These are phyloP conservation scores for Collybiopsis luxurians DNA, from an alignment of 768 basidiomycete species.

Conservation along the genomic window DNA sequence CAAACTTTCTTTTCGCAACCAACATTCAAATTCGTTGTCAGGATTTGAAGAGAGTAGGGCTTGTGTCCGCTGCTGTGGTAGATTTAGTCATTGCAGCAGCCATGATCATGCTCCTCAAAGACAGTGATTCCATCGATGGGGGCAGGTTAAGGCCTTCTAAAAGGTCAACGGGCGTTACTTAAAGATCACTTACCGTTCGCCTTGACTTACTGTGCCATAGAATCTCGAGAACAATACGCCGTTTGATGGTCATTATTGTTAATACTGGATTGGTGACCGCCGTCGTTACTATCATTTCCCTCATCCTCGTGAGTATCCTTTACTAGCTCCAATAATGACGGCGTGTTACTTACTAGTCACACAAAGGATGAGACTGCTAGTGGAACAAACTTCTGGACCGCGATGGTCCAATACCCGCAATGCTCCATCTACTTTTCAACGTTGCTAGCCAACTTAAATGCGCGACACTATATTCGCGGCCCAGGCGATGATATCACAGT, in stretches of 20 bases:
- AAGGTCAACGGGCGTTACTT: background rate
- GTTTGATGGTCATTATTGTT: constrained; percentile 10
- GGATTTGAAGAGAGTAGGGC: constrained; percentile 12
- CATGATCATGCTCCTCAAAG: constrained; percentile 13
- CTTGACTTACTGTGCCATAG: background rate
- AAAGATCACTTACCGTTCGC: background rate
- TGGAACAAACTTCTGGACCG: constrained; percentile 14
- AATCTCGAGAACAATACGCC: constrained; percentile 12
- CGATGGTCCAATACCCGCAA: constrained; percentile 15
- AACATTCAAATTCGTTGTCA: background rate
- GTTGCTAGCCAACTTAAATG: constrained; percentile 15
- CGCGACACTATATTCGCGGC: constrained; percentile 10
- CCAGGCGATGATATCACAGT: constrained; percentile 6
- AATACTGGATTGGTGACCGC: constrained; percentile 14
- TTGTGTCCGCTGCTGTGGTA: constrained; percentile 10
- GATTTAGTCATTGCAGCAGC: constrained; percentile 11
- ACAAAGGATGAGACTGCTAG: constrained; percentile 13
- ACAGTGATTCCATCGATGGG: constrained; percentile 9
- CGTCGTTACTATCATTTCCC: constrained; percentile 12
- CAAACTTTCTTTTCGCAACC: background rate
- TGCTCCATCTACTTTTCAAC: constrained; percentile 14
- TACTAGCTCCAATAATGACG: background rate
- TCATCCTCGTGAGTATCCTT: constrained; percentile 8
- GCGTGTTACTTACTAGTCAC: background rate
- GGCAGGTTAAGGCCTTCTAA: background rate